phyloP scores from a whole-genome alignment of 495 filamentous ascomycete species.

The Annulohypoxylon nitens region DNA sequence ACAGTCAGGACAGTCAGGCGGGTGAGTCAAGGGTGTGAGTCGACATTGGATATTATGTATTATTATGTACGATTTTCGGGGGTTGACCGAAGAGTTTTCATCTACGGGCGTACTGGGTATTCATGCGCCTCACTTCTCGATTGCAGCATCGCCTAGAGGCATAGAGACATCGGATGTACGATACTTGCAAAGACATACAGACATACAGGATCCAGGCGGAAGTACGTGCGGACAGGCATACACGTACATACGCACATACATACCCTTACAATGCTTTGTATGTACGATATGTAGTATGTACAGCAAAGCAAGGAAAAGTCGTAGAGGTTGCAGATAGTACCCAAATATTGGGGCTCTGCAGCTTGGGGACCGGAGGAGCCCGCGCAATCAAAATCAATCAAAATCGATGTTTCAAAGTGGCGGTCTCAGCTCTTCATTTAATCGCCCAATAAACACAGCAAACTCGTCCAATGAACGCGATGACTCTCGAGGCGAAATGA shows the following conservation, averaged over 20 bases:
- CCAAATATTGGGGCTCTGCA: slow-evolving; percentile 23
- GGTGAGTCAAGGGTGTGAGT: background rate
- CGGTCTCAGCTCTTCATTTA: slow-evolving; percentile 36
- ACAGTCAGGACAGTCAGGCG: background rate
- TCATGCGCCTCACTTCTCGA: slow-evolving; percentile 25
- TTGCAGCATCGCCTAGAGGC: slow-evolving; percentile 7
- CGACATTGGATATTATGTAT: background rate
- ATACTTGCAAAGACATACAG: background rate
- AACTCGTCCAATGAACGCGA: slow-evolving; percentile 17
- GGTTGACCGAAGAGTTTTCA: slow-evolving; percentile 19
- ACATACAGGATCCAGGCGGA: background rate
- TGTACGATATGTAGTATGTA: slow-evolving; percentile 3
- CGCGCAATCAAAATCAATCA: slow-evolving; percentile 10
- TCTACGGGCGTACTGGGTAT: slow-evolving; percentile 1
- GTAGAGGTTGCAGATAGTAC: background rate
- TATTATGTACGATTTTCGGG: background rate
- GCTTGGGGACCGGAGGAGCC: slow-evolving; percentile 12
- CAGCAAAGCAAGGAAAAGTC: slow-evolving; percentile 22
- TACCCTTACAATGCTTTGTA: too few species aligned
- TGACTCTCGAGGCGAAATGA: background rate
- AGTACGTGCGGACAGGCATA: background rate
- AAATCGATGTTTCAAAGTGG: slow-evolving; percentile 10
- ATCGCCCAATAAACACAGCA: slow-evolving; percentile 1
- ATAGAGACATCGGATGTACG: slow-evolving; percentile 1
- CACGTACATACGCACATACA: background rate